Percentiles rank a stretch among this genome's conserved stretches.
Evolutionary conservation across 805 yeast species (phyloP).

Genomic region (Cyberlindnera americana): DNA sequence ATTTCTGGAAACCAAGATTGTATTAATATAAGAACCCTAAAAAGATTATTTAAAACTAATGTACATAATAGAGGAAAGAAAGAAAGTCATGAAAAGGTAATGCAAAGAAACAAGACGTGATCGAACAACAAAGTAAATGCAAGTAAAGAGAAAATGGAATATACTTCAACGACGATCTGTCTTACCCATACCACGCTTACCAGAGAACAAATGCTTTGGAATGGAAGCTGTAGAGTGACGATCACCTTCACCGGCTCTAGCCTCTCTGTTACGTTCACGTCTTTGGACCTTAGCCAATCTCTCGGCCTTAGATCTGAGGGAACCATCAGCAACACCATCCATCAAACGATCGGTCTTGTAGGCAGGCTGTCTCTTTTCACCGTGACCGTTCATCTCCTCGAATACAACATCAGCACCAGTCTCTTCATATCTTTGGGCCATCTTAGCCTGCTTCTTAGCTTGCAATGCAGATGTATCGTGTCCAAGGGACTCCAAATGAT

Average conservation of each 20-base stretch:
- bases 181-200: conserved; percentile 95
- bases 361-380: conserved; percentile 29
- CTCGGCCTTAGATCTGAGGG: conserved; percentile 77
- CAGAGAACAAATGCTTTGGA: conserved; percentile 93
- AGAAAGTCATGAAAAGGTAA: conserved; percentile 33
- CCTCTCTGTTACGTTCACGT: conserved; percentile 88
- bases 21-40: conserved; percentile 7
- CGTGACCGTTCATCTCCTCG: conserved; percentile 25
- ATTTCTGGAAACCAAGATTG: conserved; percentile 54
- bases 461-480: conserved; percentile 73
- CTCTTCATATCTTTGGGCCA: conserved; percentile 38
- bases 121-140: no score
- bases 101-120: no score
- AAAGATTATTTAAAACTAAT: not conserved
- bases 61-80: not conserved
- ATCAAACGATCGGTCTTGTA: conserved; percentile 75
- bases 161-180: conserved; percentile 87
- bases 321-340: conserved; percentile 84
- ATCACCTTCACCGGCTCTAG: conserved; percentile 95
- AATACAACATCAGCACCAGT: conserved; percentile 68
- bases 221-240: conserved; percentile 79
- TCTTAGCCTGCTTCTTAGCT: conserved; percentile 42
- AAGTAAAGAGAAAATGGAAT: no score
- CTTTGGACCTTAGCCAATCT: conserved; percentile 85
- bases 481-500: conserved; percentile 85